phyloP scores from a whole-genome alignment of 306 rosid genomes.

The Nissolia schottii region DNA sequence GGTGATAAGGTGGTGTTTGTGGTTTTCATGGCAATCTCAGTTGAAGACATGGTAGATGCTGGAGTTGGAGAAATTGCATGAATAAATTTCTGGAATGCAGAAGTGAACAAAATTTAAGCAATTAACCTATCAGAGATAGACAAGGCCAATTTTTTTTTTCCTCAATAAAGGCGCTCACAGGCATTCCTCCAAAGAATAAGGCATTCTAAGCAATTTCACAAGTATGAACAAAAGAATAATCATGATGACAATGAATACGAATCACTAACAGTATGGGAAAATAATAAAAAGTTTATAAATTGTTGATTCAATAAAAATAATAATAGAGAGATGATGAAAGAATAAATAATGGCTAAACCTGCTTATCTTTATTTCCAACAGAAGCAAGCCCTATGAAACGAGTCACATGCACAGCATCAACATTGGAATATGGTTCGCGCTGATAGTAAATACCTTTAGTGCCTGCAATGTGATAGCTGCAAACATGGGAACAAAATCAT shows the following conservation, averaged over 20 bases:
- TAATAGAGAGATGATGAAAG: not conserved
- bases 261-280: not conserved
- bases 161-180: not conserved
- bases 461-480: conserved; percentile 93
- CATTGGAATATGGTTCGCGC: conserved; percentile 88
- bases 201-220: not conserved
- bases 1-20: conserved; percentile 74
- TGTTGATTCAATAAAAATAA: conserved; percentile 16
- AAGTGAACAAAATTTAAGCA: conserved; percentile 16
- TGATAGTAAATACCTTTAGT: conserved; percentile 72
- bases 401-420: conserved; percentile 83
- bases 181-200: conserved; percentile 2
- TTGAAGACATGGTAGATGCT: conserved; percentile 76
- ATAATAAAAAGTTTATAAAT: not conserved
- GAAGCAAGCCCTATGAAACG: conserved; percentile 94
- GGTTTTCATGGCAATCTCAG: conserved; percentile 67
- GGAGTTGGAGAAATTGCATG: conserved; percentile 96
- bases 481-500: conserved; percentile 1
- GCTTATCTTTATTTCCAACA: conserved; percentile 92
- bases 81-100: conserved; percentile 81
- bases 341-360: conserved; percentile 45
- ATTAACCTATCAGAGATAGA: conserved; percentile 1
- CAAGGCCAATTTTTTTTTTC: not conserved
- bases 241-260: not conserved
- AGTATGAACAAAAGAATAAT: not conserved